Evolutionary conservation across 2,329 filamentous ascomycete species (phyloP).

Genomic region (Xylaria sp.): DNA sequence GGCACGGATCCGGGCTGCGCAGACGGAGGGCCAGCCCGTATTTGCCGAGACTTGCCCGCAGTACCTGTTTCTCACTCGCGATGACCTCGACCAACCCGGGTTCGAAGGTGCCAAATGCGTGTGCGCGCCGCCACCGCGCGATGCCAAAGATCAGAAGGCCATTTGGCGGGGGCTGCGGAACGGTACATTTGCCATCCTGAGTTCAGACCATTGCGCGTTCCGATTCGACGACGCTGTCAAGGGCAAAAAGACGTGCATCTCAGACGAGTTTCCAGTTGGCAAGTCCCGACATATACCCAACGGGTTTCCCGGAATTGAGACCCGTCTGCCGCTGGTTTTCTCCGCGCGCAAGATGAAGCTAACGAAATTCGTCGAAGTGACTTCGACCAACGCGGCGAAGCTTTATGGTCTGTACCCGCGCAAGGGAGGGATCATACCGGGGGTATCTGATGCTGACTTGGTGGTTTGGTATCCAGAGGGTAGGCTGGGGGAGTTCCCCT

Average conservation of each 20-base stretch:
- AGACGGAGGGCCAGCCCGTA: slow-evolving; percentile 60
- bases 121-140: slow-evolving; percentile 63
- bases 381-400: slow-evolving; percentile 65
- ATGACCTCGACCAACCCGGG: slow-evolving; percentile 60
- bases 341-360: slow-evolving; percentile 55
- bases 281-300: slow-evolving; percentile 69
- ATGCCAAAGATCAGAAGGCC: slow-evolving; percentile 58
- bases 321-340: slow-evolving; percentile 61
- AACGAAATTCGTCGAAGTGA: slow-evolving; percentile 65
- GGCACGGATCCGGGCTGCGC: slow-evolving; percentile 59
- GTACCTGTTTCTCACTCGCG: slow-evolving; percentile 64
- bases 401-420: slow-evolving; percentile 65
- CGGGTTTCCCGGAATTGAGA: slow-evolving; percentile 68
- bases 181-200: slow-evolving; percentile 64
- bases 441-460: slow-evolving; percentile 65
- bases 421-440: slow-evolving; percentile 63
- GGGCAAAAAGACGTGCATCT: slow-evolving; percentile 62
- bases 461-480: slow-evolving; percentile 67
- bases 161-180: slow-evolving; percentile 63
- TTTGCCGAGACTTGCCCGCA: slow-evolving; percentile 68
- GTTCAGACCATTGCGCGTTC: slow-evolving; percentile 59
- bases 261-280: slow-evolving; percentile 55
- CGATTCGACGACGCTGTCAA: slow-evolving; percentile 58
- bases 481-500: slow-evolving; percentile 54
- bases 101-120: slow-evolving; percentile 68